Conservation (phyloP, 345 rosid species). For the Populus deltoides region DNA sequence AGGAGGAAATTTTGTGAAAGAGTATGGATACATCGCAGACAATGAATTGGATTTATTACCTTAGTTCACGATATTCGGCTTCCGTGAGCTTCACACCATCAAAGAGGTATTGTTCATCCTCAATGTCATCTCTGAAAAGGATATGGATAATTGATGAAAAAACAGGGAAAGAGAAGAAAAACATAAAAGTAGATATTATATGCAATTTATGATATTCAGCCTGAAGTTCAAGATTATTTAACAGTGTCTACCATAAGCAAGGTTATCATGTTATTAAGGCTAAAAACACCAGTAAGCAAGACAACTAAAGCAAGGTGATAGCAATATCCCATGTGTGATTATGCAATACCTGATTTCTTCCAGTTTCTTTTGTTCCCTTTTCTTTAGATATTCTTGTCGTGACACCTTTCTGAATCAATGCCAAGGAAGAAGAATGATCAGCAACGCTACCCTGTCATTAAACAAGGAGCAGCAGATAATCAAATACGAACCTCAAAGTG, state of each 20-base stretch:
- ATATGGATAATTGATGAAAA: neutral
- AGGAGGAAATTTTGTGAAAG: neutral
- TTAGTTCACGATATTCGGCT: constrained; percentile 56
- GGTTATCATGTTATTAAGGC: neutral
- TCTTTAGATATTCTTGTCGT: constrained; percentile 85
- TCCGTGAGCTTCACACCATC: constrained; percentile 71
- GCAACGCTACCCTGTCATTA: neutral
- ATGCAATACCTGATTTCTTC: constrained; percentile 73
- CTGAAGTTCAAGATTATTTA: too few relatives aligned
- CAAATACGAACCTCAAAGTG: constrained; percentile 59
- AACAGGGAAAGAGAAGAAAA: neutral
- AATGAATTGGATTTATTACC: constrained; percentile 41
- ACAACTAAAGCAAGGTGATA: neutral
- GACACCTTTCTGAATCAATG: constrained; percentile 67
- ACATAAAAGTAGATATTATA: neutral
- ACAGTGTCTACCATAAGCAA: too few relatives aligned
- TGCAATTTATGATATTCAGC: neutral
- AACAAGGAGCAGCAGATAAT: neutral
- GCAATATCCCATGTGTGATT: neutral
- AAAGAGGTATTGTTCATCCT: constrained; percentile 84
- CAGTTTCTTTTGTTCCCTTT: constrained; percentile 94
- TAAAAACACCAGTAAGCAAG: neutral
- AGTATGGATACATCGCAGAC: neutral
- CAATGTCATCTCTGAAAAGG: constrained; percentile 73
- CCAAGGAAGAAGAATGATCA: constrained; percentile 18